Evolutionary conservation across 2,329 filamentous ascomycete genomes (phyloP).

Genomic region (Basipetospora chlamydospora): DNA sequence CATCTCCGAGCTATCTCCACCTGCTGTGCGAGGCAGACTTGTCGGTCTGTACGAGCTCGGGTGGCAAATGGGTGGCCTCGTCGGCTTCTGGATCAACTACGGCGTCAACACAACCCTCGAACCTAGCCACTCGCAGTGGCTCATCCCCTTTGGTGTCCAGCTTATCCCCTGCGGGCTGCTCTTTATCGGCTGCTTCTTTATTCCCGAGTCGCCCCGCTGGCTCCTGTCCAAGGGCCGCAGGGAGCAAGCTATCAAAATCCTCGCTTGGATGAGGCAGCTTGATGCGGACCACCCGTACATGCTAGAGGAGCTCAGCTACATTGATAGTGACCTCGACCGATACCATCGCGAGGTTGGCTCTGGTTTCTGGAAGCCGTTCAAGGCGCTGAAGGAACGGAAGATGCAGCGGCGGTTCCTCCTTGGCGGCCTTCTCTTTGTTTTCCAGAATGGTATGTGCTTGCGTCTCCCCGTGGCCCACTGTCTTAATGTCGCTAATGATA

Average conservation of each 20-base stretch:
- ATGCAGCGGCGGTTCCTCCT: constrained; percentile 1
- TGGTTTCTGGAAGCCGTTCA: constrained; percentile 4
- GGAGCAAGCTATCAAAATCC: constrained; percentile 3
- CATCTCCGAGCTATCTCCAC: constrained; percentile 45
- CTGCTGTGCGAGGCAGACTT: constrained; percentile 47
- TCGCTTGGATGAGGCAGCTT: constrained; percentile 3
- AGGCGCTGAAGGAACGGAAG: not conserved
- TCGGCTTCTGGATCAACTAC: constrained; percentile 54
- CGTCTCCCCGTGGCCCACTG: too few species aligned
- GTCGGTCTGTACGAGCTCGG: constrained; percentile 54
- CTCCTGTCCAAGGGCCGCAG: constrained; percentile 2
- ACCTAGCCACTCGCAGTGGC: constrained; percentile 29
- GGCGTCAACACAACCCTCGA: constrained; percentile 37
- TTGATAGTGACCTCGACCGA: constrained; percentile 2
- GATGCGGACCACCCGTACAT: constrained; percentile 3
- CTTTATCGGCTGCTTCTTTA: constrained; percentile 41
- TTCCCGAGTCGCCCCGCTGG: constrained; percentile 56
- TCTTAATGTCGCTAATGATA: not conserved
- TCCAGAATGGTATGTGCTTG: constrained; percentile 42
- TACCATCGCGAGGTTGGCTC: constrained; percentile 2
- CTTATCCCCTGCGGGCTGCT: constrained; percentile 41
- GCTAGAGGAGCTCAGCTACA: constrained; percentile 1
- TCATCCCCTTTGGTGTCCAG: constrained; percentile 40
- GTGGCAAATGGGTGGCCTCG: constrained; percentile 48
- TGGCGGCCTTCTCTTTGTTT: constrained; percentile 45